Evolutionary conservation across 306 rosid genomes (phyloP).

Genomic region (Aeschynomene evenia): DNA sequence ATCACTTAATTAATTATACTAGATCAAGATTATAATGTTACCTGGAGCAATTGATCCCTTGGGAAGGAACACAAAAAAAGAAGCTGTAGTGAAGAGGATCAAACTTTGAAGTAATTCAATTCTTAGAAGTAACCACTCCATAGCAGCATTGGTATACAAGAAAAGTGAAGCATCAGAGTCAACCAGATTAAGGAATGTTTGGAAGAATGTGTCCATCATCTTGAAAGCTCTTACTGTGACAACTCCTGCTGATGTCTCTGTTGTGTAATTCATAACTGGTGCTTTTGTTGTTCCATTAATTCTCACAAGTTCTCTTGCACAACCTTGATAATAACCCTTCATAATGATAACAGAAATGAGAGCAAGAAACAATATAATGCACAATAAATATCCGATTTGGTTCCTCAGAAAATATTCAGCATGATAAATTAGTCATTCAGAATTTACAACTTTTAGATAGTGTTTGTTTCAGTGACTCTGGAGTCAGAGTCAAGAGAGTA

Average conservation of each 20-base stretch:
- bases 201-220: constrained; percentile 51
- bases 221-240: constrained; percentile 72
- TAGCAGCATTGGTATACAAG: constrained; percentile 53
- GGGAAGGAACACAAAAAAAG: constrained; percentile 48
- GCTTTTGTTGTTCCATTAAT: constrained; percentile 90
- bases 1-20: no score
- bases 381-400: no score
- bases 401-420: no score
- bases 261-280: constrained; percentile 58
- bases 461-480: no score
- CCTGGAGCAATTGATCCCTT: constrained; percentile 53
- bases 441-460: no score
- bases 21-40: constrained; percentile 19
- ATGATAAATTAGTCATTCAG: no score
- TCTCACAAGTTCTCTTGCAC: constrained; percentile 65
- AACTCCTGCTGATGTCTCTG: constrained; percentile 65
- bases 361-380: background rate
- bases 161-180: constrained; percentile 61
- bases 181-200: constrained; percentile 42
- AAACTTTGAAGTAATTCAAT: constrained; percentile 60
- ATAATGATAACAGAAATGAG: background rate
- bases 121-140: constrained; percentile 63
- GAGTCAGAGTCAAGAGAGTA: no score
- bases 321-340: constrained; percentile 67
- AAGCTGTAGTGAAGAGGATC: constrained; percentile 58